Percentiles rank a stretch among this genome's conserved stretches.
These are phyloP conservation scores for Smallanthus sonchifolius DNA, from an alignment of 129 eudicot species.

Conservation along the genomic window DNA sequence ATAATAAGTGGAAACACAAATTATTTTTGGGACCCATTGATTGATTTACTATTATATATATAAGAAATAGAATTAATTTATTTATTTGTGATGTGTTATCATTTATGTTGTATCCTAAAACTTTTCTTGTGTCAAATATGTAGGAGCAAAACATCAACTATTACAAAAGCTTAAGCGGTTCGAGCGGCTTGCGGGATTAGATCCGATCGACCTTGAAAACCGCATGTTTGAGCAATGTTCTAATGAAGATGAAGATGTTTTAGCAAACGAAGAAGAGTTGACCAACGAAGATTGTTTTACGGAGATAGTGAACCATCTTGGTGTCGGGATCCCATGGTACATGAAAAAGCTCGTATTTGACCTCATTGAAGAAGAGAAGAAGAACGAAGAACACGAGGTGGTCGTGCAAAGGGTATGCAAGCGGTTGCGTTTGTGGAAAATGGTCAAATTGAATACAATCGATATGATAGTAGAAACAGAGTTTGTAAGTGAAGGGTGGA, in stretches of 20 bases:
- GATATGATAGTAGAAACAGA: constrained; percentile 89
- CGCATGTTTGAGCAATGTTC: constrained; percentile 49
- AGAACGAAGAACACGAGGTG: constrained; percentile 16
- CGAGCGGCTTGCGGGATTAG: constrained; percentile 75
- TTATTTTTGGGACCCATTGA: constrained; percentile 24
- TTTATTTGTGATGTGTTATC: neutral
- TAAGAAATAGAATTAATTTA: neutral
- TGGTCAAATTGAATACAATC: constrained; percentile 69
- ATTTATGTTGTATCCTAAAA: neutral
- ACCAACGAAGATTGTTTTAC: constrained; percentile 4
- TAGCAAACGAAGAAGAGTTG: constrained; percentile 19
- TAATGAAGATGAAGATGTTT: constrained; percentile 20
- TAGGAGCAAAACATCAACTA: constrained; percentile 74
- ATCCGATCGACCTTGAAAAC: constrained; percentile 76
- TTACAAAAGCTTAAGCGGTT: constrained; percentile 70
- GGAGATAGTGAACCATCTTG: constrained; percentile 27
- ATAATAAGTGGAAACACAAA: constrained; percentile 22
- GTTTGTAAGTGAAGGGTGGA: constrained; percentile 56
- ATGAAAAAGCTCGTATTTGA: constrained; percentile 55
- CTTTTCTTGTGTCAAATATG: neutral
- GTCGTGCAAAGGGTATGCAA: constrained; percentile 45
- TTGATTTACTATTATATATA: neutral
- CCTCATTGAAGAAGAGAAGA: constrained; percentile 50
- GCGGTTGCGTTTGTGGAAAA: constrained; percentile 53
- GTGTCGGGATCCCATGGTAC: constrained; percentile 33